phyloP scores from a whole-genome alignment of 441 rosid genomes.

The California macrophylla region DNA sequence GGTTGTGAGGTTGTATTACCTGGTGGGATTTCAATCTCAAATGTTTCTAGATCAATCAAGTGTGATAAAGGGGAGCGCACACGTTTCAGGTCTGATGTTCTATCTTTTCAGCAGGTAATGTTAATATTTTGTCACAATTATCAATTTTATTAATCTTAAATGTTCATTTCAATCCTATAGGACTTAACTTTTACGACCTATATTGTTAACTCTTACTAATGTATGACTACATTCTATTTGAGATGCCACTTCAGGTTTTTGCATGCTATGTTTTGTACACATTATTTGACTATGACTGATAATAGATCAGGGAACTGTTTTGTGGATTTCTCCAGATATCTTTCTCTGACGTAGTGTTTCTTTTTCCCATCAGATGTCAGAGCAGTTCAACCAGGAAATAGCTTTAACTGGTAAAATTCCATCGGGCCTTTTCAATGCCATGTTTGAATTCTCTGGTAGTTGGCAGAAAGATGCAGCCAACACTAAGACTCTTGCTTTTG shows the following conservation, averaged over 20 bases:
- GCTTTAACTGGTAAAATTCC: slow-evolving; percentile 89
- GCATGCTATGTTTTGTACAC: neutral
- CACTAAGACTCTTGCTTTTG: slow-evolving; percentile 83
- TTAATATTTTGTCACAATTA: neutral
- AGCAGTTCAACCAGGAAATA: slow-evolving; percentile 87
- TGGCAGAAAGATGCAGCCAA: slow-evolving; percentile 93
- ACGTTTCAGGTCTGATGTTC: slow-evolving; percentile 68
- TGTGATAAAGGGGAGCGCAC: slow-evolving; percentile 82
- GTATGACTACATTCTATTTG: neutral
- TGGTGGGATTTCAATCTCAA: slow-evolving; percentile 63
- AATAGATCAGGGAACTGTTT: neutral
- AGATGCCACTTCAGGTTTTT: neutral
- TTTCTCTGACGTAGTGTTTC: neutral
- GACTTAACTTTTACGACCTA: neutral
- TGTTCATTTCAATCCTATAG: neutral
- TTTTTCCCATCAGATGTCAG: slow-evolving; percentile 62
- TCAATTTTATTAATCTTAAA: neutral
- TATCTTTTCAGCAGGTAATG: slow-evolving; percentile 81
- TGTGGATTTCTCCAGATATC: slow-evolving; percentile 2
- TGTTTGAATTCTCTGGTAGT: slow-evolving; percentile 77
- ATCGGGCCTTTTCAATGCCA: slow-evolving; percentile 76
- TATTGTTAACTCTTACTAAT: neutral
- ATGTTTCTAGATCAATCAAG: slow-evolving; percentile 73
- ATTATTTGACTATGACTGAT: neutral
- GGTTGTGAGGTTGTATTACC: slow-evolving; percentile 61